Evolutionary conservation across 306 rosid species (phyloP).

Genomic region (Pachyrhizus erosus): DNA sequence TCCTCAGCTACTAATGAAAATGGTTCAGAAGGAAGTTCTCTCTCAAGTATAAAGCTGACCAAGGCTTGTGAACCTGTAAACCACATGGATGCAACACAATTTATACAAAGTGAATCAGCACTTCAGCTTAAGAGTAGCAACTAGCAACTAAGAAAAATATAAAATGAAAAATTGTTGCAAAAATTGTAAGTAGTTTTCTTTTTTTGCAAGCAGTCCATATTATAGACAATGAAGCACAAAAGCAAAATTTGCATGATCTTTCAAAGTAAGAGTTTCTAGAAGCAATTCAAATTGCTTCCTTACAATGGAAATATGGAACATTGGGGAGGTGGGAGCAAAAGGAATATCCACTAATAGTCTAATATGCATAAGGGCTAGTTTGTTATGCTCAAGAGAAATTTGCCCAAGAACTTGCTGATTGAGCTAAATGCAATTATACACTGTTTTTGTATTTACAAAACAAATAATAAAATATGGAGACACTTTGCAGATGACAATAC

Average conservation of each 20-base stretch:
- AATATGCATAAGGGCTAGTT: neutral
- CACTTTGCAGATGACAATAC: neutral
- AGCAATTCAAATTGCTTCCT: neutral
- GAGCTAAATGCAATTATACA: neutral
- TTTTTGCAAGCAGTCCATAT: neutral
- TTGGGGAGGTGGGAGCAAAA: neutral
- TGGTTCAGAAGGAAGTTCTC: constrained; percentile 73
- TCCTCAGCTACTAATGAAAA: constrained; percentile 95
- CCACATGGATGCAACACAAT: constrained; percentile 29
- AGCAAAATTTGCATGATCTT: neutral
- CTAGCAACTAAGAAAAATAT: neutral
- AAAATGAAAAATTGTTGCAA: neutral
- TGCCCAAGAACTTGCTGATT: neutral
- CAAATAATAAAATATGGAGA: neutral
- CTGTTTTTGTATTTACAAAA: neutral
- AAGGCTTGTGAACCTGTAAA: constrained; percentile 87
- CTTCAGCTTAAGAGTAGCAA: constrained; percentile 29
- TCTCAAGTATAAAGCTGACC: constrained; percentile 81
- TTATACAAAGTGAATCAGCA: neutral
- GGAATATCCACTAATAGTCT: constrained; percentile 27
- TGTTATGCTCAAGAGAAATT: constrained; percentile 23
- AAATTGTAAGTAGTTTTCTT: neutral
- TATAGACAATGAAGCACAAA: constrained; percentile 22
- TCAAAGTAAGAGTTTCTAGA: neutral
- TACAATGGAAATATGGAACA: neutral